Base-by-base conservation (phyloP, 1,284 basidiomycete species). In the Irpex sp. region DNA sequence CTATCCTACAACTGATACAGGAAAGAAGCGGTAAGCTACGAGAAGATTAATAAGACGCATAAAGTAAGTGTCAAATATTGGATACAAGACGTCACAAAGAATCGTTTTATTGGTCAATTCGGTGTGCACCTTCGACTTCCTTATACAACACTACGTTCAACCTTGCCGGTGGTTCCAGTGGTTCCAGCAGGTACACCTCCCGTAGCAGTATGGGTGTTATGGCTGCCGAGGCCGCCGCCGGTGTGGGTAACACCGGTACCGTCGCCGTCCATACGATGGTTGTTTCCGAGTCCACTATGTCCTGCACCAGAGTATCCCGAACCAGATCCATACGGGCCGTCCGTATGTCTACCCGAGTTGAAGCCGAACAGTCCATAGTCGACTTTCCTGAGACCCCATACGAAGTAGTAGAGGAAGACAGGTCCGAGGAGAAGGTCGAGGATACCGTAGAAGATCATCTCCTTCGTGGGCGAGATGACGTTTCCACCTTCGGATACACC, bases 371-470 rank as follows among this genome's bases (percentile, higher is more conserved):
- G 51, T 6, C 34, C 61, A 21, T 62, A 62, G 19, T 62, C 61
- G 11, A 62, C 57, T 34, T 59, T 58, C 47, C 61, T 57, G 26
- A 62, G n/a, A 31, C 61, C 51, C 57, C 57, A 62, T 34, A 62
- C 57, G 49, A 62, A 62, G 61, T 59, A 62, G 61, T 37, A 62
- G 9, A 62, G 48, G 61, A 62, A 62, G 17, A 62, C 13, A 47
- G 57, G 61, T 36, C 61, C 61, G 57, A 62, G 61, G 34, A 62
- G 57, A 17, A 62, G 57, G 37, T 62, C 61, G 57, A 62, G 61
- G 57, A 62, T 59, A 56, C 61, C 61, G 57, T 62, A 62, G 40
- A 44, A 62, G 44, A 62, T 49, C 57, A 62, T 59, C 57, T 62
- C 61, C 17, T 36, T 19, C 15, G 57, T 62, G 15, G 48, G 47